Conservation (phyloP, 2,329 filamentous ascomycete genomes). For the Claviceps africana region DNA sequence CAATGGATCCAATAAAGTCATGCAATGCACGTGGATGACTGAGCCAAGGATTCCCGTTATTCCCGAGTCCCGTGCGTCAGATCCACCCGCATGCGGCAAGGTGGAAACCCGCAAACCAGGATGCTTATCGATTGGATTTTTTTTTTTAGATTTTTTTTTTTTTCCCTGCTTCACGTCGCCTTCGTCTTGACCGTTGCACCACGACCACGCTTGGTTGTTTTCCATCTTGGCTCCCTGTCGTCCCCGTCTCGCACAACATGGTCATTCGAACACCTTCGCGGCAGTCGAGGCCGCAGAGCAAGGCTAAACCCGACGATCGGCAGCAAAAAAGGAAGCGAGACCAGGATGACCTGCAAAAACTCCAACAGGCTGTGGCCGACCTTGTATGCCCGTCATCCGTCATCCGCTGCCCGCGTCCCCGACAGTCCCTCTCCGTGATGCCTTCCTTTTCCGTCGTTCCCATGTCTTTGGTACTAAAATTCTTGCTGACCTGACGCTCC, state of each 20-base stretch:
- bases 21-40: too few species aligned
- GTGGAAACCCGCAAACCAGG: not conserved
- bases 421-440: not conserved
- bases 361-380: slow-evolving; percentile 20
- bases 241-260: slow-evolving; percentile 3
- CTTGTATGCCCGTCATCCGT: slow-evolving; percentile 13
- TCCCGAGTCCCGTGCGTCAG: too few species aligned
- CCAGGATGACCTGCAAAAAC: slow-evolving; percentile 20
- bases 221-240: not conserved
- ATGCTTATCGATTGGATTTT: slow-evolving; percentile 3
- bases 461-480: too few species aligned
- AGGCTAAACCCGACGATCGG: slow-evolving; percentile 18
- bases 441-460: not conserved
- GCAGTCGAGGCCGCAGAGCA: slow-evolving; percentile 14
- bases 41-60: too few species aligned
- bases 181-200: not conserved
- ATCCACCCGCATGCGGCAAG: not conserved
- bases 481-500: not conserved
- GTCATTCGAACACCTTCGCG: slow-evolving; percentile 18
- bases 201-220: not conserved
- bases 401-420: not conserved
- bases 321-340: slow-evolving; percentile 25
- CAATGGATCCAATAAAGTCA: too few species aligned
- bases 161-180: not conserved
- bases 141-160: not conserved